Evolutionary conservation across 192 early-diverging fungal genomes (phyloP).

Genomic region (Rhizophagus clarus): DNA sequence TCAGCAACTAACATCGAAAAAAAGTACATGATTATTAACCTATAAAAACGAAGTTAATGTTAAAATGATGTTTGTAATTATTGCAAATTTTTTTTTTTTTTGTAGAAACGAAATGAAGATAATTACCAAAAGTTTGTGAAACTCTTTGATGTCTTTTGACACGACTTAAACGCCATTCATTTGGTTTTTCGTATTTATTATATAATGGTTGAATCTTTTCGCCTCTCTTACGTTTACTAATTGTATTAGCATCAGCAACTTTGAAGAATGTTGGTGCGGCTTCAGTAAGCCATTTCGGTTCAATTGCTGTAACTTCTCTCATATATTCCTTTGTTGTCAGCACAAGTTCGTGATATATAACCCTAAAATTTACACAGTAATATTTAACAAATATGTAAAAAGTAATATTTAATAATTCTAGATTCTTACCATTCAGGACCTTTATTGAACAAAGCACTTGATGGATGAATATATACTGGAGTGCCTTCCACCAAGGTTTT

Average conservation of each 20-base stretch:
- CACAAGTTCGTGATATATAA: conserved; percentile 92
- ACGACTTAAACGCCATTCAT: conserved; percentile 92
- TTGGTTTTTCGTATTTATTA: conserved; percentile 92
- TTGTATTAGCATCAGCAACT: conserved; percentile 91
- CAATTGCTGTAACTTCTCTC: conserved; percentile 85
- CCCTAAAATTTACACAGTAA: conserved; percentile 81
- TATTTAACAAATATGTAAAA: conserved; percentile 86
- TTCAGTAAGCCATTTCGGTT: conserved; percentile 92
- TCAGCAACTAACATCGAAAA: too few species aligned
- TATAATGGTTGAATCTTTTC: conserved; percentile 93
- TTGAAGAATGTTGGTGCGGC: conserved; percentile 99
- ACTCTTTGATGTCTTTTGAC: conserved; percentile 69
- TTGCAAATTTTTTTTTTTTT: too few species aligned
- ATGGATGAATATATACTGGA: conserved; percentile 96
- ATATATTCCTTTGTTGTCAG: conserved; percentile 93
- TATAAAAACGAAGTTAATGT: too few species aligned
- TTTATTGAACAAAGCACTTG: conserved; percentile 94
- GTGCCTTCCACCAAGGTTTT: conserved; percentile 98
- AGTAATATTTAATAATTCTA: conserved; percentile 51
- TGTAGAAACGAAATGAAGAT: not conserved
- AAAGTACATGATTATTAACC: too few species aligned
- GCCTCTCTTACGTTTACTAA: conserved; percentile 89
- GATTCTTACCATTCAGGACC: conserved; percentile 81
- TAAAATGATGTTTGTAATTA: too few species aligned
- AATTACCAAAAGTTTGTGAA: conserved; percentile 76